These are phyloP conservation scores for Botrytis fabae DNA, from an alignment of 2,329 filamentous ascomycete genomes.

Conservation along the genomic window DNA sequence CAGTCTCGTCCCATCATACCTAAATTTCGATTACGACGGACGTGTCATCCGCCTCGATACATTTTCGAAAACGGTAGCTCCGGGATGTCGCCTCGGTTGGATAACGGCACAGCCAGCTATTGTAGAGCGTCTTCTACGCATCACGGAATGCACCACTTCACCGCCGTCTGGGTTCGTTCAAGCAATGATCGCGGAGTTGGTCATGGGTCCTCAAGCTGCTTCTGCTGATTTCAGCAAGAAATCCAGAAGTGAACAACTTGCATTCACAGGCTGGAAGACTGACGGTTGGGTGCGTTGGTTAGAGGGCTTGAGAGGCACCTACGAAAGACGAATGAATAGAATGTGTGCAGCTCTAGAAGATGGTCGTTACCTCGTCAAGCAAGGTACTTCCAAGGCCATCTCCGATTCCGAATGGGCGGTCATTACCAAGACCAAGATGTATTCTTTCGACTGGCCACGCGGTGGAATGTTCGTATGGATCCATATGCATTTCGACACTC, in stretches of 20 bases:
- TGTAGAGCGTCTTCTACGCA: constrained; percentile 69
- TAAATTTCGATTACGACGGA: constrained; percentile 79
- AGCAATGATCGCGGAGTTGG: constrained; percentile 71
- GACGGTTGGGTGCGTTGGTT: constrained; percentile 92
- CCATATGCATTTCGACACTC: constrained; percentile 66
- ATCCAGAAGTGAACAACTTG: constrained; percentile 41
- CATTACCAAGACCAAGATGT: constrained; percentile 71
- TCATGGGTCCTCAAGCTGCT: constrained; percentile 68
- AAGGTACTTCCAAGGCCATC: constrained; percentile 52
- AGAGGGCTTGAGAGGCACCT: constrained; percentile 76
- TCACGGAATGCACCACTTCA: constrained; percentile 76
- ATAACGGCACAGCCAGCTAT: constrained; percentile 80
- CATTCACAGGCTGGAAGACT: constrained; percentile 68
- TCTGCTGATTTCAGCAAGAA: constrained; percentile 46
- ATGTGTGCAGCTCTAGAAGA: constrained; percentile 77
- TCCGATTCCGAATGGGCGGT: constrained; percentile 73
- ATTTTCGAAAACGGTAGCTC: constrained; percentile 90
- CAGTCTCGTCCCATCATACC: constrained; percentile 77
- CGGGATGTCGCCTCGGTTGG: constrained; percentile 88
- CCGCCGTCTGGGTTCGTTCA: constrained; percentile 91
- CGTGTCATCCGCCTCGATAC: constrained; percentile 89
- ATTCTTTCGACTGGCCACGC: constrained; percentile 75
- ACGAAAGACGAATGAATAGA: constrained; percentile 78
- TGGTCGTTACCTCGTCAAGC: constrained; percentile 64
- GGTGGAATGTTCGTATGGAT: constrained; percentile 95